These are phyloP conservation scores for Nemania sp. DNA, from an alignment of 2,329 filamentous ascomycete species.

Conservation along the genomic window DNA sequence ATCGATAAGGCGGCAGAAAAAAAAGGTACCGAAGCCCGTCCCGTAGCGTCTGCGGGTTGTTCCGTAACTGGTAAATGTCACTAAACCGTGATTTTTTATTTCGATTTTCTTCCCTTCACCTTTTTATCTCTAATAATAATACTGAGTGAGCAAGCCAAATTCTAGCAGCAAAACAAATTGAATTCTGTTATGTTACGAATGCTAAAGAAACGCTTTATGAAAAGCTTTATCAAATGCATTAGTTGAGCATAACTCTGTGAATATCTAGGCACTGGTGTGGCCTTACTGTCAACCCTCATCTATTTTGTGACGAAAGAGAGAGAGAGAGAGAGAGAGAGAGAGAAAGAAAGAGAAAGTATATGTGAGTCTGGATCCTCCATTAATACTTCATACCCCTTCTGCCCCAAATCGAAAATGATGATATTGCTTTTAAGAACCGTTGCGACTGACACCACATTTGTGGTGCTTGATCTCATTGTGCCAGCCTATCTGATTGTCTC, in stretches of 20 bases:
- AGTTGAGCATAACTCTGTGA: neutral
- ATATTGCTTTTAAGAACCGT: constrained; percentile 67
- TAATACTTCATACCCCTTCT: neutral
- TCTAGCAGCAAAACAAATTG: neutral
- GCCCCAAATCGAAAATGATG: constrained; percentile 56
- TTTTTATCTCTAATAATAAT: neutral
- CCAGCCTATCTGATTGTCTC: constrained; percentile 61
- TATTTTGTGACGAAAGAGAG: neutral
- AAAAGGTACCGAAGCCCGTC: neutral
- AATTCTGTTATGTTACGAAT: neutral
- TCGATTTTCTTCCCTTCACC: neutral
- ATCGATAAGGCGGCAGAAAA: constrained; percentile 42
- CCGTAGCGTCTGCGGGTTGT: neutral
- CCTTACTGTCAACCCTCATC: neutral
- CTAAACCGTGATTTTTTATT: too few relatives aligned
- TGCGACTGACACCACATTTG: constrained; percentile 65
- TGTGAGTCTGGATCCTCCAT: constrained; percentile 18
- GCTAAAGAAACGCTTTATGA: neutral
- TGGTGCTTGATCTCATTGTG: constrained; percentile 66
- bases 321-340: too few relatives aligned
- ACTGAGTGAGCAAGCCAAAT: neutral
- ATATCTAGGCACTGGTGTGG: neutral
- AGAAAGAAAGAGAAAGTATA: neutral
- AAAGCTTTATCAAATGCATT: too few relatives aligned
- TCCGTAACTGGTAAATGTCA: neutral